phyloP scores from a whole-genome alignment of 352 stramenopile species.

The Phytophthora meadii region DNA sequence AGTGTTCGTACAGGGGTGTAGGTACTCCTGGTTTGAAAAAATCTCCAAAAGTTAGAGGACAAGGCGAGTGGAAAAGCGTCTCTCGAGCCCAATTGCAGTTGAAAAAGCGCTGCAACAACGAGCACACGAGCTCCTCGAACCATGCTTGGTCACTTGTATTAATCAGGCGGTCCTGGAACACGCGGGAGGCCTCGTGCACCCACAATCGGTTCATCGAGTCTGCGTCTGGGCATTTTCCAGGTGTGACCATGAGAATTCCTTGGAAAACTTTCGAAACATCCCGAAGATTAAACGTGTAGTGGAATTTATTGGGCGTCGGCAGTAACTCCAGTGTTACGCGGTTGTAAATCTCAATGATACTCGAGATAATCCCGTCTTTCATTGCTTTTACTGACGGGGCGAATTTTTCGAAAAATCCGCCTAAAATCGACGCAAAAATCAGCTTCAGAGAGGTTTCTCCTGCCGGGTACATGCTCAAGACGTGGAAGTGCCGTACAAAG shows the following conservation, averaged over 20 bases:
- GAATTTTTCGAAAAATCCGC: slow-evolving; percentile 93
- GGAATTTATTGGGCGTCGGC: slow-evolving; percentile 93
- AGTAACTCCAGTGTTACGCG: slow-evolving; percentile 92
- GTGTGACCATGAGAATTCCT: slow-evolving; percentile 94
- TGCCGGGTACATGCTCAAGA: slow-evolving; percentile 94
- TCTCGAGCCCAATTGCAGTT: slow-evolving; percentile 83
- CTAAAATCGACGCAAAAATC: slow-evolving; percentile 95
- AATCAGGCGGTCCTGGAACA: slow-evolving; percentile 96
- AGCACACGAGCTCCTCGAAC: slow-evolving; percentile 91
- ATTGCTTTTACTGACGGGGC: slow-evolving; percentile 81
- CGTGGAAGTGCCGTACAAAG: slow-evolving; percentile 96
- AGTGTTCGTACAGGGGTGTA: slow-evolving; percentile 85
- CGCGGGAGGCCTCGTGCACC: slow-evolving; percentile 92
- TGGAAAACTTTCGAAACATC: slow-evolving; percentile 97
- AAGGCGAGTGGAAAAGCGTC: slow-evolving; percentile 86
- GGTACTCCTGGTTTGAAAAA: slow-evolving; percentile 90
- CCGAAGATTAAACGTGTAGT: slow-evolving; percentile 97
- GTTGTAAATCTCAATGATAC: slow-evolving; percentile 95
- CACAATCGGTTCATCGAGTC: slow-evolving; percentile 92
- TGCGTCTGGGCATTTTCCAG: slow-evolving; percentile 75
- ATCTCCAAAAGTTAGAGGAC: slow-evolving; percentile 92
- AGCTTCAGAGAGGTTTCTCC: slow-evolving; percentile 88
- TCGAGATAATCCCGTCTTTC: slow-evolving; percentile 83
- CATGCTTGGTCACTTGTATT: slow-evolving; percentile 87
- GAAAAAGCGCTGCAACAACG: slow-evolving; percentile 81